Conservation (phyloP, 2,329 filamentous ascomycete genomes). For the Macrophomina pseudophaseolina region DNA sequence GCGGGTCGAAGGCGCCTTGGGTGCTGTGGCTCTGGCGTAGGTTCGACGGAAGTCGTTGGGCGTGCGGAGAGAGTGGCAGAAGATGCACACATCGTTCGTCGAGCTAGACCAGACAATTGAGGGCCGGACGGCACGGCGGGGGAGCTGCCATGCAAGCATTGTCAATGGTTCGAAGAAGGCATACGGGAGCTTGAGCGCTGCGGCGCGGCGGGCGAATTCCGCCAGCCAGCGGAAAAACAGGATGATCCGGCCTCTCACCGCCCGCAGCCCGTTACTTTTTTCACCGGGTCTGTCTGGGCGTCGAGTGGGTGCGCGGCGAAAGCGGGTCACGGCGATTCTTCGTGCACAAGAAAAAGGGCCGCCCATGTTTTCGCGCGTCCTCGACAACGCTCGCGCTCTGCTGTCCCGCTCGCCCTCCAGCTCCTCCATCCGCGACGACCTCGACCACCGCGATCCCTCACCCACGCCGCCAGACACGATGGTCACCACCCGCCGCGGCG, state of each 20-base stretch:
- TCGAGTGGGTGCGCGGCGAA: neutral
- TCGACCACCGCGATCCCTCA: constrained; percentile 32
- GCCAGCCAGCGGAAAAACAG: neutral
- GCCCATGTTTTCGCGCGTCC: constrained; percentile 40
- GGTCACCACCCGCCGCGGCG: constrained; percentile 26
- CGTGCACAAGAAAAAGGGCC: constrained; percentile 6
- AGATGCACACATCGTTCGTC: constrained; percentile 5
- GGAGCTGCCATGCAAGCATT: constrained; percentile 4
- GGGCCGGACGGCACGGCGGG: neutral
- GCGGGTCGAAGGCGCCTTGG: constrained; percentile 1
- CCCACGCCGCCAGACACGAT: constrained; percentile 15
- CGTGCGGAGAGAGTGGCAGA: neutral
- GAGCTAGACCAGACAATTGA: neutral
- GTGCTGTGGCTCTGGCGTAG: neutral
- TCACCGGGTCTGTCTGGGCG: constrained; percentile 19
- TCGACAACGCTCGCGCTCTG: constrained; percentile 38
- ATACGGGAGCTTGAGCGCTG: neutral
- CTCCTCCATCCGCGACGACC: neutral
- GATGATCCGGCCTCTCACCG: constrained; percentile 12
- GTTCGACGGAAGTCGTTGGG: neutral
- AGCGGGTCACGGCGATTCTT: constrained; percentile 4
- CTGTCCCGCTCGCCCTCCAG: constrained; percentile 39
- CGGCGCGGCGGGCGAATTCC: neutral
- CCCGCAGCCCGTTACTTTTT: neutral
- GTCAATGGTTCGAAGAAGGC: neutral